phyloP scores from a whole-genome alignment of 768 basidiomycete species.

The Hygrophoropsis aurantiaca region DNA sequence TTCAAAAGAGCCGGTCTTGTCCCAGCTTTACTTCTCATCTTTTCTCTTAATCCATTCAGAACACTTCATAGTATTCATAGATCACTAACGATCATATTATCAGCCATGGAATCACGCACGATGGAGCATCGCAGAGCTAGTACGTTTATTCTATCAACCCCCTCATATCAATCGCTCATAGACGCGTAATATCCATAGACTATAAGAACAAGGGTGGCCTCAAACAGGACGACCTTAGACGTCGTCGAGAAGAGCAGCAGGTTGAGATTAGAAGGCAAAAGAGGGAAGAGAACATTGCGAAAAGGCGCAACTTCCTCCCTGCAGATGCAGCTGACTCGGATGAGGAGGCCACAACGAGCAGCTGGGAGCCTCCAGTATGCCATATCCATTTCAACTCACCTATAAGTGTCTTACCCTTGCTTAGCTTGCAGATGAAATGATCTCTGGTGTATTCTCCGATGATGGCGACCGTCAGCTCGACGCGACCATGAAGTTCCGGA shows the following conservation, averaged over 20 bases:
- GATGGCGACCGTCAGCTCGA: constrained; percentile 91
- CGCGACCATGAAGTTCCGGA: constrained; percentile 97
- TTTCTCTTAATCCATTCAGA: constrained; percentile 3
- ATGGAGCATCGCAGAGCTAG: constrained; percentile 76
- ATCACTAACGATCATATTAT: constrained; percentile 9
- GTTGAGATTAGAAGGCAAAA: constrained; percentile 99
- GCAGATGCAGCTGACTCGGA: constrained; percentile 79
- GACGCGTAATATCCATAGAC: constrained; percentile 52
- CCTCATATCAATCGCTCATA: constrained; percentile 22
- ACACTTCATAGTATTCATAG: constrained; percentile 10
- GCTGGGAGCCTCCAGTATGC: constrained; percentile 76
- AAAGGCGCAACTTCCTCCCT: constrained; percentile 91
- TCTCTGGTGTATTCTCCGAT: constrained; percentile 88
- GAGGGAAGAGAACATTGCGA: constrained; percentile 97
- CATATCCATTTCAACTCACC: constrained; percentile 11
- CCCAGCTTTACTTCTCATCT: constrained; percentile 6
- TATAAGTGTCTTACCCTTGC: constrained; percentile 8
- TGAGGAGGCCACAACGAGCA: constrained; percentile 73
- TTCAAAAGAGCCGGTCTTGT: constrained; percentile 9
- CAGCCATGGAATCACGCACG: constrained; percentile 61
- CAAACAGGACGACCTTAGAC: constrained; percentile 90
- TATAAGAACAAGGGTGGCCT: constrained; percentile 91
- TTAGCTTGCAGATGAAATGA: constrained; percentile 89
- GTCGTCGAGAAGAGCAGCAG: constrained; percentile 96
- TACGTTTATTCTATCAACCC: constrained; percentile 30